These are phyloP conservation scores for Kwoniella europaea DNA, from an alignment of 768 basidiomycete genomes.

Conservation along the genomic window DNA sequence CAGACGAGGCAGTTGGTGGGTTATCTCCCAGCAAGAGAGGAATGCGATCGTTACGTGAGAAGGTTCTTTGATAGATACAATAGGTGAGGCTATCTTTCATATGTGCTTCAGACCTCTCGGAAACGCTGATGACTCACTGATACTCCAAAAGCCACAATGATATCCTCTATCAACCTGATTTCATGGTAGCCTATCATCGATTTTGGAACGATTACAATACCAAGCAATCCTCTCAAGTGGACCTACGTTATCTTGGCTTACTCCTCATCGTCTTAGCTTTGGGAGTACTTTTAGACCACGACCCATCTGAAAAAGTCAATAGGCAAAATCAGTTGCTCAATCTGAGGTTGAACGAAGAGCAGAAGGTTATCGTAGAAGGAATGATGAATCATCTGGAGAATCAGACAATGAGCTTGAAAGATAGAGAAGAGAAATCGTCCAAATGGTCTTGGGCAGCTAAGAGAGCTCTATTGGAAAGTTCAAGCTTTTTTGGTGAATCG, in stretches of 20 bases:
- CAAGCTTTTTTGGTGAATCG: slow-evolving; percentile 38
- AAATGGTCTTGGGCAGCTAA: slow-evolving; percentile 40
- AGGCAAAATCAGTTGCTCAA: background rate
- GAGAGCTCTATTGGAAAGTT: slow-evolving; percentile 27
- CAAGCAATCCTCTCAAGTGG: slow-evolving; percentile 26
- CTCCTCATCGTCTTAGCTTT: slow-evolving; percentile 39
- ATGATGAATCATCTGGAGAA: slow-evolving; percentile 10
- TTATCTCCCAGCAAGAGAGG: slow-evolving; percentile 13
- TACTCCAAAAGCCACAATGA: slow-evolving; percentile 31
- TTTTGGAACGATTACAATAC: slow-evolving; percentile 35
- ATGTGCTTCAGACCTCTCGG: no score
- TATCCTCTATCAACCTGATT: slow-evolving; percentile 38
- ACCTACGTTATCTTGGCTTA: slow-evolving; percentile 33
- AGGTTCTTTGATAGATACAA: slow-evolving; percentile 36
- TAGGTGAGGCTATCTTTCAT: slow-evolving; percentile 16
- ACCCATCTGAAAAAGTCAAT: slow-evolving; percentile 3
- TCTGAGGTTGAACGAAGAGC: slow-evolving; percentile 3
- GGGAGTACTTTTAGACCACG: slow-evolving; percentile 36
- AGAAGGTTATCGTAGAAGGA: background rate
- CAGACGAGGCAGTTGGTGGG: slow-evolving; percentile 29
- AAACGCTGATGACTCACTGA: background rate
- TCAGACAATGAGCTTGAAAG: slow-evolving; percentile 18
- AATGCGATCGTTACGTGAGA: slow-evolving; percentile 19
- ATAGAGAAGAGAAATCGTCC: slow-evolving; percentile 26
- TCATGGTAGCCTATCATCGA: slow-evolving; percentile 29